phyloP scores from a whole-genome alignment of 345 rosid genomes.

The Acer yangbiense region DNA sequence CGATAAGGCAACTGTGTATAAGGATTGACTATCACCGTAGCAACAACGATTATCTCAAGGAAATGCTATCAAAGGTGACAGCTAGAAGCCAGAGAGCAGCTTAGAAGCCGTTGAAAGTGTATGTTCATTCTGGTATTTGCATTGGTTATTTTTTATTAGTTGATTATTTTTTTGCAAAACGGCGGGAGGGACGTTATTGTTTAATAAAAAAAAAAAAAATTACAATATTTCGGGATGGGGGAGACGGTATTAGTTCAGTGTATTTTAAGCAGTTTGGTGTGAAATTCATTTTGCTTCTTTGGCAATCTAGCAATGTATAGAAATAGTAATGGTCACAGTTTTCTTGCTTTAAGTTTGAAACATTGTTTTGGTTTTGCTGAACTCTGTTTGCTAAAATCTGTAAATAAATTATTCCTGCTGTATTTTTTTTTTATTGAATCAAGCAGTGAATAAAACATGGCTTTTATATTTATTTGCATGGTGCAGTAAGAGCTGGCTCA shows the following conservation, averaged over 20 bases:
- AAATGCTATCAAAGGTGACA: conserved; percentile 44
- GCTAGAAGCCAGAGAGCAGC: conserved; percentile 33
- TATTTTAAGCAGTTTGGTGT: conserved; percentile 5
- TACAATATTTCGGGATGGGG: no score
- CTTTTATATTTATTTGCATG: not conserved
- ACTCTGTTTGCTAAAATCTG: not conserved
- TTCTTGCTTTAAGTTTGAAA: not conserved
- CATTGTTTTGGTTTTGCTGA: not conserved
- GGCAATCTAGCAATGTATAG: conserved; percentile 3
- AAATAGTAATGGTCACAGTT: not conserved
- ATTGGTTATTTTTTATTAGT: conserved; percentile 22
- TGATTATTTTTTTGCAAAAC: conserved; percentile 4
- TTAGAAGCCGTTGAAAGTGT: conserved; percentile 14
- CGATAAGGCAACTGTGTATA: conserved; percentile 89
- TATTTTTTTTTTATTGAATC: not conserved
- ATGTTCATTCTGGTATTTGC: conserved; percentile 12
- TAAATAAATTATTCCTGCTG: not conserved
- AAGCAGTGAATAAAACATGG: not conserved
- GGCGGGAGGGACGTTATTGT: not conserved
- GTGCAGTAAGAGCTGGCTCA: no score
- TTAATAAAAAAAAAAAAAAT: no score
- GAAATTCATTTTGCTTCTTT: not conserved
- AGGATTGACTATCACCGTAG: conserved; percentile 77
- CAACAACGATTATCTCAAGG: conserved; percentile 58
- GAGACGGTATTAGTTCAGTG: not conserved